Conservation (phyloP, 805 yeast genomes). For the Tetrapisispora pingtungensis region DNA sequence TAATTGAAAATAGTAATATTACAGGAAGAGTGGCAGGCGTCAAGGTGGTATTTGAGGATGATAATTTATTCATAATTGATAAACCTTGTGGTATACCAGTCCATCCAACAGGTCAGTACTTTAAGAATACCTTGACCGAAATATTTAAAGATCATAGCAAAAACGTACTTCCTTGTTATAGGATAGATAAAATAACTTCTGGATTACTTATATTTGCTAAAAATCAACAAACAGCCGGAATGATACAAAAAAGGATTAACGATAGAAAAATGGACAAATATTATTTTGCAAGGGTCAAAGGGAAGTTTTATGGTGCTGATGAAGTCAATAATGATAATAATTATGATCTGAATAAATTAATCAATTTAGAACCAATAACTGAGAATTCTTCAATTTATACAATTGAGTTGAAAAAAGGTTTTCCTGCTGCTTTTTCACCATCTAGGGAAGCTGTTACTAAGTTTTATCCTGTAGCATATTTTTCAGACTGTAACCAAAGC, state of each 20-base stretch:
- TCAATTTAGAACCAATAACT: background rate
- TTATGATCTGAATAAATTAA: constrained; percentile 1
- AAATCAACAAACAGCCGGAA: constrained; percentile 42
- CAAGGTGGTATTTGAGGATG: constrained; percentile 60
- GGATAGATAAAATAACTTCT: constrained; percentile 84
- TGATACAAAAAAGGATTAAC: constrained; percentile 44
- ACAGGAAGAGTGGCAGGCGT: constrained; percentile 33
- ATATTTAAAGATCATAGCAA: constrained; percentile 53
- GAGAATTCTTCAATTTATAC: constrained; percentile 46
- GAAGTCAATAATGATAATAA: background rate
- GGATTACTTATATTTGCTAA: constrained; percentile 62
- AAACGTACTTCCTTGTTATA: constrained; percentile 67
- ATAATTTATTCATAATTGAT: constrained; percentile 68
- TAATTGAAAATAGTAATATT: constrained; percentile 7
- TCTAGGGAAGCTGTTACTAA: constrained; percentile 60
- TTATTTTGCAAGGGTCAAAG: constrained; percentile 79
- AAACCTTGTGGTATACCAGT: constrained; percentile 93
- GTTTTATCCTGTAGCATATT: constrained; percentile 54
- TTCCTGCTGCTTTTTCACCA: constrained; percentile 36
- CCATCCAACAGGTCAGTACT: constrained; percentile 84
- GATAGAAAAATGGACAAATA: constrained; percentile 62
- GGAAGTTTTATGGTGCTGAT: constrained; percentile 53
- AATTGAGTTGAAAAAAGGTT: constrained; percentile 56
- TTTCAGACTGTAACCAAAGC: constrained; percentile 36
- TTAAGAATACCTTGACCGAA: constrained; percentile 64